These are phyloP conservation scores for Leucaena leucocephala DNA, from an alignment of 306 rosid genomes.

Conservation along the genomic window DNA sequence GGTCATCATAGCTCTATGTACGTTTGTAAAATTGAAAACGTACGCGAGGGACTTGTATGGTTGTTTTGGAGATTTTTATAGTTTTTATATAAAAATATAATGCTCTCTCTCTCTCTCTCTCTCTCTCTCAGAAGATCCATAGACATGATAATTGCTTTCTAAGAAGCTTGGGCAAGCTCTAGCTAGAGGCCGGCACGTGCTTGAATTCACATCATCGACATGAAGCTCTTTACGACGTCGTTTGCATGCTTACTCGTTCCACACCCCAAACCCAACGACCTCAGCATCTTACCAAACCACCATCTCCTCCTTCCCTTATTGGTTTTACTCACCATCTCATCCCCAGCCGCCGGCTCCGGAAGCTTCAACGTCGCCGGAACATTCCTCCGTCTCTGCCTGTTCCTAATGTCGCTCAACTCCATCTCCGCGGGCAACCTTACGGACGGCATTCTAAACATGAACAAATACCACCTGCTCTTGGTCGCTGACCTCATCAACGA, in stretches of 20 bases:
- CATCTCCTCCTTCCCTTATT: neutral
- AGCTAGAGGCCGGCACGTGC: neutral
- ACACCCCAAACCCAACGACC: slow-evolving; percentile 49
- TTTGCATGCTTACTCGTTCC: slow-evolving; percentile 36
- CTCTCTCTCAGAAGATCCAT: neutral
- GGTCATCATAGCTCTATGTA: too few species aligned
- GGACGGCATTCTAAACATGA: slow-evolving; percentile 64
- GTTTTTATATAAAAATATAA: too few species aligned
- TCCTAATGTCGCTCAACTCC: slow-evolving; percentile 64
- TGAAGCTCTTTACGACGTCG: slow-evolving; percentile 47
- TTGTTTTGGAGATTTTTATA: too few species aligned
- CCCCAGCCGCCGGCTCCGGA: slow-evolving; percentile 36
- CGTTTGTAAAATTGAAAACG: too few species aligned
- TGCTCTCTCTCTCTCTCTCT: too few species aligned
- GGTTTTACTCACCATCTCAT: neutral
- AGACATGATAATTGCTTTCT: too few species aligned
- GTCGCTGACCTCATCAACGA: slow-evolving; percentile 46
- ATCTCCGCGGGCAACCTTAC: slow-evolving; percentile 52
- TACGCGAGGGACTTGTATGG: too few species aligned
- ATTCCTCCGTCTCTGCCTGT: slow-evolving; percentile 54
- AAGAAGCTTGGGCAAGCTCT: neutral
- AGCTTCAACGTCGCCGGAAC: slow-evolving; percentile 35
- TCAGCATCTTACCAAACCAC: slow-evolving; percentile 48
- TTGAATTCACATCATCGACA: slow-evolving; percentile 25
- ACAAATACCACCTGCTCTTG: slow-evolving; percentile 68